A percentile compares a stretch with the other conserved stretches of the same genome.
phyloP scores from a whole-genome alignment of 257 asterid genomes.

The Fraxinus quadrangulata region DNA sequence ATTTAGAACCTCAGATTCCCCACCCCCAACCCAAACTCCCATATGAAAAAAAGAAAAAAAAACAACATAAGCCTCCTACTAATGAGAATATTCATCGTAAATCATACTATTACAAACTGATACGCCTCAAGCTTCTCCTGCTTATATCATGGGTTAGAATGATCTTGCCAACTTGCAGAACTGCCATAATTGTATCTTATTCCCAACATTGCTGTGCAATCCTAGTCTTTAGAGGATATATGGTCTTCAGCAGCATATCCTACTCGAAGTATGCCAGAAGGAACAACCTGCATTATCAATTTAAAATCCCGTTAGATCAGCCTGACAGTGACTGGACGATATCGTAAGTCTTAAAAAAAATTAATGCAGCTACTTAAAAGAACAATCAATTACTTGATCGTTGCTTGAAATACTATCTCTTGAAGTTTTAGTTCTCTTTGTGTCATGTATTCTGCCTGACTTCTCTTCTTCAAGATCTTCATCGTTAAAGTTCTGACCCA shows the following conservation, averaged over 20 bases:
- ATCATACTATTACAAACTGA: background rate
- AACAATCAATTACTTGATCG: conserved; percentile 45
- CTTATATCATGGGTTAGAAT: background rate
- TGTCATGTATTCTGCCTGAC: conserved; percentile 22
- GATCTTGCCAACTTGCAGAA: background rate
- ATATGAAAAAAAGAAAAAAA: no score
- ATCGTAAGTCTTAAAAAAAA: background rate
- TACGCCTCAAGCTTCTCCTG: background rate
- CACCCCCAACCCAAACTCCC: background rate
- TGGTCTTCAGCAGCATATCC: conserved; percentile 27
- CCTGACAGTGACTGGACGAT: background rate
- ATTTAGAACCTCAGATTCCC: background rate
- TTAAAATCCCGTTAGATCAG: background rate
- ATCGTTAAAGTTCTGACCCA: conserved; percentile 63
- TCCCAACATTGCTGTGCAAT: background rate
- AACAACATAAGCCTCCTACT: background rate
- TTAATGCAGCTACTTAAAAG: background rate
- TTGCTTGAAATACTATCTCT: conserved; percentile 25
- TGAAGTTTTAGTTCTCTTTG: conserved; percentile 36
- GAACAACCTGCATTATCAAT: conserved; percentile 45
- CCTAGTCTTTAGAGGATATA: conserved; percentile 27
- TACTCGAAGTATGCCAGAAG: conserved; percentile 23
- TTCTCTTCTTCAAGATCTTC: conserved; percentile 51
- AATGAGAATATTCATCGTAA: background rate
- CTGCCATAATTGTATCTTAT: background rate